A percentile compares a stretch with the other conserved stretches of the same genome.
These are phyloP conservation scores for Kwoniella mangroviensis DNA, from an alignment of 768 basidiomycete genomes.

Conservation along the genomic window DNA sequence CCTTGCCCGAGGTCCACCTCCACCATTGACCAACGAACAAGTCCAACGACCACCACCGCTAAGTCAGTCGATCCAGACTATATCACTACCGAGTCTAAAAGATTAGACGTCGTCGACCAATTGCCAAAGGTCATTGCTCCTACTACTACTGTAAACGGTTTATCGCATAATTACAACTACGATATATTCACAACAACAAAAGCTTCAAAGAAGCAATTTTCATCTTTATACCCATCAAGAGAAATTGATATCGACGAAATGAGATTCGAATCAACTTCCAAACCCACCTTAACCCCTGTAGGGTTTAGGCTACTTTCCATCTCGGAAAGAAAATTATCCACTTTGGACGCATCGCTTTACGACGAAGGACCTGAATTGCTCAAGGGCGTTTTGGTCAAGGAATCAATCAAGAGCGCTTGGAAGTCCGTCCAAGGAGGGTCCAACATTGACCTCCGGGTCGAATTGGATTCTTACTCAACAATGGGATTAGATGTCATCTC, in stretches of 20 bases:
- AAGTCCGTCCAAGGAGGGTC: conserved; percentile 40
- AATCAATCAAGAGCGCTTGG: conserved; percentile 48
- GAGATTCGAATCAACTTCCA: conserved; percentile 41
- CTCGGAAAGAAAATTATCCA: conserved; percentile 45
- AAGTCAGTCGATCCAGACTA: background rate
- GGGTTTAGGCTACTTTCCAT: conserved; percentile 45
- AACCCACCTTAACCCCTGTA: conserved; percentile 45
- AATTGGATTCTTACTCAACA: conserved; percentile 36
- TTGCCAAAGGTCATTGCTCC: background rate
- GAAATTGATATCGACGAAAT: conserved; percentile 27
- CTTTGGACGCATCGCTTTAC: conserved; percentile 31
- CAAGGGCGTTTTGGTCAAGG: conserved; percentile 41
- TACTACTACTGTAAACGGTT: conserved; percentile 1
- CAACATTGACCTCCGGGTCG: conserved; percentile 28
- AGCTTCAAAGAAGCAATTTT: conserved; percentile 4
- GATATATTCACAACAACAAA: conserved; percentile 12
- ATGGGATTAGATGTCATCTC: conserved; percentile 48
- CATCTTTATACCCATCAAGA: conserved; percentile 1
- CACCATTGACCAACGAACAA: background rate
- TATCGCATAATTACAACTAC: background rate
- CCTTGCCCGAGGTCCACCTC: conserved; percentile 18
- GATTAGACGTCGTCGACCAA: conserved; percentile 3
- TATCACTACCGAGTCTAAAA: conserved; percentile 1
- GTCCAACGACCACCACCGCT: conserved; percentile 11
- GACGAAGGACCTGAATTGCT: conserved; percentile 34